Base-by-base conservation (phyloP, 1,139 yeast genomes). In the Hemisphaericaspora xylanilytica region DNA sequence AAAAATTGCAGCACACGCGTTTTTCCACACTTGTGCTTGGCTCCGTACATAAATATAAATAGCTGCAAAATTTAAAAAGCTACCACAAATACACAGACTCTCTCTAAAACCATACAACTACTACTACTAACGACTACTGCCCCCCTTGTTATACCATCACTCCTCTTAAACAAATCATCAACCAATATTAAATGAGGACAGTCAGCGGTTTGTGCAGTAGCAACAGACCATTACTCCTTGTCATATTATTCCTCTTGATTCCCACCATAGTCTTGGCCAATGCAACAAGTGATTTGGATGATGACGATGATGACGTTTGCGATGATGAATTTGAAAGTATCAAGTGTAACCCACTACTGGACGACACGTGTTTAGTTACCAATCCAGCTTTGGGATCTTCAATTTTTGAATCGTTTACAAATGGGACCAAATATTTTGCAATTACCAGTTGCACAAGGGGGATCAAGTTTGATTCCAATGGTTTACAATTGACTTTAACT, bases 281-380 rank as follows among this genome's bases (percentile, higher is more conserved):
- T 5, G 8, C 21, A 6, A 8, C 8, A 20, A 20, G 5, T 20
- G 21, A 20, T 6, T 6, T 20, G 5, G 21, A 20, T 6, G 21
- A 20, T 6, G 21, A 20, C 5, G 21, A 20, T 6, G 21, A 20
- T 8, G 21, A 20, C 5, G 21, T 10, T 28, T 35, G 31, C 4
- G 30, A 41, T 14, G 40, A 40, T n/a, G 48, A 44, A 17, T 29
- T 38, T n/a, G 40, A 37, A 13, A 18, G 24, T 29, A 18, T 29
- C 13, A 43, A 37, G 34, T 63, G 68, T 39, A 61, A 63, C 45
- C 68, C 68, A 3, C 30, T 43, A 4, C 28, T 20, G 4, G 63
- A 62, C 29, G 8, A 28, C 1, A 17, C 30, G 3, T 63, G 69
- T 42, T 45, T 58, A 30, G 62, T 53, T 0, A 36, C 35, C 10